Evolutionary conservation across 2,329 filamentous ascomycete genomes (phyloP).

Genomic region (Dendrostoma leiphaemia): DNA sequence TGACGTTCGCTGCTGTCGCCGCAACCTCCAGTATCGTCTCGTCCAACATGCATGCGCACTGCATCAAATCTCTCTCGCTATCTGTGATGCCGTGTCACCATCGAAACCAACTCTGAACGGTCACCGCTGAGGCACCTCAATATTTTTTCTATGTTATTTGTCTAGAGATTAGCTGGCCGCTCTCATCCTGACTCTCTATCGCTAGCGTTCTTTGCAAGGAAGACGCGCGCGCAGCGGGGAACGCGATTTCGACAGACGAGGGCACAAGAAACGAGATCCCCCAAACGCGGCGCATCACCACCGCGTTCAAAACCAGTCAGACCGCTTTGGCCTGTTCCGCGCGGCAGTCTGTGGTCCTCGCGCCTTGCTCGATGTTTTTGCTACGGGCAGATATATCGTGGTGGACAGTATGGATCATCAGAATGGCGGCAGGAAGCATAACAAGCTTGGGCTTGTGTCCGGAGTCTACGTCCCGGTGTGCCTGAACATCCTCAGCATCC

Average conservation of each 20-base stretch:
- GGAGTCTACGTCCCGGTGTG: conserved; percentile 88
- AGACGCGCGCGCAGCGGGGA: too few relatives aligned
- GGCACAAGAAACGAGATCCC: too few relatives aligned
- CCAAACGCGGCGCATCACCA: too few relatives aligned
- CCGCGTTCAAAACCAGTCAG: too few relatives aligned
- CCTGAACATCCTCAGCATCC: conserved; percentile 82
- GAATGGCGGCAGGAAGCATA: conserved; percentile 33
- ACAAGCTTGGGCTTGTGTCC: conserved; percentile 72
- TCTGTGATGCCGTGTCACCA: not conserved
- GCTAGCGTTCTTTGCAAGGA: too few relatives aligned
- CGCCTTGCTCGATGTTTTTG: not conserved
- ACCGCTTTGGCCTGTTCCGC: too few relatives aligned
- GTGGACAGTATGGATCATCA: conserved; percentile 30
- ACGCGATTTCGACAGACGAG: too few relatives aligned
- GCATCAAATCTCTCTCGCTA: not conserved
- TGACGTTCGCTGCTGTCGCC: too few relatives aligned
- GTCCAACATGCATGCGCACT: too few relatives aligned
- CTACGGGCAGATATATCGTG: not conserved
- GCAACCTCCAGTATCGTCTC: too few relatives aligned
- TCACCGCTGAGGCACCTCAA: not conserved
- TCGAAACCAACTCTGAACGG: not conserved
- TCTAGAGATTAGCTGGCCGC: too few relatives aligned
- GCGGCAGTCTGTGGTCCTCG: not conserved
- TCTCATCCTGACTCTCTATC: too few relatives aligned
- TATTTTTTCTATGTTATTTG: not conserved